Percentiles rank a stretch among this genome's conserved stretches.
These are phyloP conservation scores for Halenospora varia DNA, from an alignment of 495 filamentous ascomycete genomes.

Conservation along the genomic window DNA sequence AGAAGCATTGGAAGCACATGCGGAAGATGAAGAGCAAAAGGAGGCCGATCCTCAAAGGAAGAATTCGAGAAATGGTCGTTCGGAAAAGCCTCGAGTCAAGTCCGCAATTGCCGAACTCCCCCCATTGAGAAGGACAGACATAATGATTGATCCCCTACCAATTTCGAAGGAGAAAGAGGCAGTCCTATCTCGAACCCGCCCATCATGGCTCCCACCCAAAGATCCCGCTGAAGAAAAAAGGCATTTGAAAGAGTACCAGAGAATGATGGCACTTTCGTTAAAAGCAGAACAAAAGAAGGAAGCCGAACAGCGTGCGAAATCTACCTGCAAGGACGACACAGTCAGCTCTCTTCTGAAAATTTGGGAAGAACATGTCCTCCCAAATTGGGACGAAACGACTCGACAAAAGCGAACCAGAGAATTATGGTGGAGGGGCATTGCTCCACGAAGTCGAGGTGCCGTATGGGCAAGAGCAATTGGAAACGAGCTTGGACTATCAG, in stretches of 20 bases:
- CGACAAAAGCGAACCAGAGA: constrained; percentile 74
- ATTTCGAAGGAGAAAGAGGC: constrained; percentile 96
- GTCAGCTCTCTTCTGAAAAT: constrained; percentile 60
- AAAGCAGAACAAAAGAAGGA: constrained; percentile 62
- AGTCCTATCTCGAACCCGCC: constrained; percentile 83
- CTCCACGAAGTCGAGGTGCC: constrained; percentile 69
- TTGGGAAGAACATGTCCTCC: constrained; percentile 86
- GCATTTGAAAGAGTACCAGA: constrained; percentile 87
- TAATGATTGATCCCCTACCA: constrained; percentile 94
- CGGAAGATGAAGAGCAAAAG: constrained; percentile 54
- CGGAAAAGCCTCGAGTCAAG: constrained; percentile 52
- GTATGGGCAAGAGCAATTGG: constrained; percentile 89
- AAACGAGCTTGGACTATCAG: constrained; percentile 77
- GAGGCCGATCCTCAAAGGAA: constrained; percentile 31
- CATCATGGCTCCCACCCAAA: constrained; percentile 94
- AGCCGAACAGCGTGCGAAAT: constrained; percentile 42
- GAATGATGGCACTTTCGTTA: constrained; percentile 80
- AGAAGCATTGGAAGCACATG: constrained; percentile 82
- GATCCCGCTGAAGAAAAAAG: constrained; percentile 87
- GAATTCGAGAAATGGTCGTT: constrained; percentile 34
- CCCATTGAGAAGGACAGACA: constrained; percentile 77
- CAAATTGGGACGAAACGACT: constrained; percentile 76
- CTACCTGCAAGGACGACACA: constrained; percentile 61
- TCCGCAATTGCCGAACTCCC: constrained; percentile 65
- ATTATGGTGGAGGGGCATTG: constrained; percentile 91